Evolutionary conservation across 2,329 filamentous ascomycete species (phyloP), one percentile per base, ranked within the genome.

Genomic region (Aspergillus fumigatiaffinis): DNA sequence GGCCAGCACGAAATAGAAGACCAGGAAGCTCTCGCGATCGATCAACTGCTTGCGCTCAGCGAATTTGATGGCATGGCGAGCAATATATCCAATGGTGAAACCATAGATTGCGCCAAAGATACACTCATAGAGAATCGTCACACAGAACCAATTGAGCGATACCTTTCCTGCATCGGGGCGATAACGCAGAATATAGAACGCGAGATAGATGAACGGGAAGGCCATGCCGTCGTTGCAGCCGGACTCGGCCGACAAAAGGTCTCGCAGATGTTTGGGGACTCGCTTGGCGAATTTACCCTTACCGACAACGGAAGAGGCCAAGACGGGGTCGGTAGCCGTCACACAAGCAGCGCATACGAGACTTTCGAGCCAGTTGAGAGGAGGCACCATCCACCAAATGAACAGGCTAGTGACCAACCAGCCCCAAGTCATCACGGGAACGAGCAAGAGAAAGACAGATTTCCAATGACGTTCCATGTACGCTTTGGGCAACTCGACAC

Each of bases 141-240:
- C 86, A 69, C 92, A 90, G 67, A 97, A 84, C 88, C 92, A 99
- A 76, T 97, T 86, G 61, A 88, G 88, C 17, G 87, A 84, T 46
- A 96, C 90, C 54, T 89, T 75, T 50, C 77, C 76, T 4, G 89
- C 85, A 64, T 89, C 74, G 28, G 85, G 86, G 61, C 88, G 81
- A 72, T 93, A 96, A 63, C 89, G 86, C 63, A 97, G 90, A 50
- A 97, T 84, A 74, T 97, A 97, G 29, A 97, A 80, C 1, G 90
- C 88, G 29, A 99, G 82, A 72, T 99, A 99, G 68, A 99, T 85
- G 74, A 99, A 99, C 0, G 94, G 94, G 71, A 99, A 99, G 1
- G 94, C 94, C 94, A 99, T 99, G 76, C 94, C 94, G 73, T 99
- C 94, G 82, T 99, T 99, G 78, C 94, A 99, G 29, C 94, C 94